These are phyloP conservation scores for Aspergillus ibericus DNA, from an alignment of 2,329 filamentous ascomycete species.

Conservation along the genomic window DNA sequence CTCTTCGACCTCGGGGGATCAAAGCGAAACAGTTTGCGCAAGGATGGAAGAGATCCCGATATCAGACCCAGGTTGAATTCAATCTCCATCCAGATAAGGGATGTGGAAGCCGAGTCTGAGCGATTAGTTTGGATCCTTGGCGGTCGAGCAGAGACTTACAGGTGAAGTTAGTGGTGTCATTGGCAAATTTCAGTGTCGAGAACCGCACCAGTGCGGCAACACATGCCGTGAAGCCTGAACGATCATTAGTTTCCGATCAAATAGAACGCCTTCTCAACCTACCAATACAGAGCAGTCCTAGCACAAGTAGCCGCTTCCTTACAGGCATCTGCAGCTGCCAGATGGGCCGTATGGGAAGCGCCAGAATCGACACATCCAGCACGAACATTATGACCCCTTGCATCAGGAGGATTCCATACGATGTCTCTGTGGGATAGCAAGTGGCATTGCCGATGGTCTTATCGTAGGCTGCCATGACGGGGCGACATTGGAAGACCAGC, in stretches of 20 bases:
- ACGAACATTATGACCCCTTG: slow-evolving; percentile 10
- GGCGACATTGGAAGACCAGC: slow-evolving; percentile 9
- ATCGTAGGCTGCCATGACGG: slow-evolving; percentile 2
- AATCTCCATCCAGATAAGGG: slow-evolving; percentile 13
- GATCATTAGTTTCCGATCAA: not conserved
- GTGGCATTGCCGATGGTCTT: not conserved
- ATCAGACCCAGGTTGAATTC: slow-evolving; percentile 13
- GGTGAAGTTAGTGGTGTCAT: slow-evolving; percentile 6
- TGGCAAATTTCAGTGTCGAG: slow-evolving; percentile 1
- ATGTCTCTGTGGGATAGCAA: slow-evolving; percentile 2
- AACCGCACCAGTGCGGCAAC: slow-evolving; percentile 10
- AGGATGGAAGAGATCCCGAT: slow-evolving; percentile 5
- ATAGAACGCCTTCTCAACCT: not conserved
- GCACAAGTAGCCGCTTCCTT: slow-evolving; percentile 1
- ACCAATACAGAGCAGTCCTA: slow-evolving; percentile 7
- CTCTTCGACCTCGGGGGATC: not conserved
- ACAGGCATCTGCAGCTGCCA: slow-evolving; percentile 11
- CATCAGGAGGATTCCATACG: slow-evolving; percentile 2
- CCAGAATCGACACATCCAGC: slow-evolving; percentile 2
- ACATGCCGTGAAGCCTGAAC: slow-evolving; percentile 5
- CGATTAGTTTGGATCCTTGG: too few species aligned
- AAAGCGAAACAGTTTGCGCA: slow-evolving; percentile 2
- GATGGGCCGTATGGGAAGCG: slow-evolving; percentile 5
- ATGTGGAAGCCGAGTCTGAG: slow-evolving; percentile 7
- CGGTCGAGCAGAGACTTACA: not conserved